A percentile compares a stretch with the other conserved stretches of the same genome.
Conservation (phyloP, 257 asterid species). For the Leonotis leonurus region DNA sequence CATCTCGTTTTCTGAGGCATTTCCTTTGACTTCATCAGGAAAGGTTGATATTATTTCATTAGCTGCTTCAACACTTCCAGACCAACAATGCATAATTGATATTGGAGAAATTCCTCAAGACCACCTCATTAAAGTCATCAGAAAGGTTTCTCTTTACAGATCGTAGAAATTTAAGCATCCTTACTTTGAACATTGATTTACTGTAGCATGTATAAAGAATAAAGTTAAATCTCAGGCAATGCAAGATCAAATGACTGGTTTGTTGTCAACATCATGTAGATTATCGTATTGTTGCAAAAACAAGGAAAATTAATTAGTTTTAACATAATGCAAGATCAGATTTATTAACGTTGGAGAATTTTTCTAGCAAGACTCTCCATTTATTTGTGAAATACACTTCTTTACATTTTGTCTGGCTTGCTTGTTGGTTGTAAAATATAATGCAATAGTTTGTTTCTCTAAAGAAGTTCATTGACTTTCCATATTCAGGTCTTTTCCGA, state of each 20-base stretch:
- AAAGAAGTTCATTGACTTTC: constrained; percentile 14
- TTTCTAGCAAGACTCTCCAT: neutral
- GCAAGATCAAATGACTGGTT: neutral
- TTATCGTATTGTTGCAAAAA: neutral
- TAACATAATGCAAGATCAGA: neutral
- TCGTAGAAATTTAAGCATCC: constrained; percentile 1
- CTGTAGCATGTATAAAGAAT: neutral
- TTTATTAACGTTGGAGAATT: neutral
- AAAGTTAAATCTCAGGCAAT: neutral
- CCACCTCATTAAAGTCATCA: constrained; percentile 50
- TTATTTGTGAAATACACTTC: neutral
- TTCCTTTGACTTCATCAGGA: constrained; percentile 82
- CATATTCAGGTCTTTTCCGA: constrained; percentile 63
- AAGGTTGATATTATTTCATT: constrained; percentile 68
- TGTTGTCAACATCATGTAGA: neutral
- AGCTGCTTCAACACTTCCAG: constrained; percentile 37
- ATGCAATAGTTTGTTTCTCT: constrained; percentile 2
- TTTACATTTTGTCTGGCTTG: constrained; percentile 2
- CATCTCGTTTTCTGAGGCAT: constrained; percentile 42
- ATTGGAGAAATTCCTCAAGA: constrained; percentile 35
- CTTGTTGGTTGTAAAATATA: neutral
- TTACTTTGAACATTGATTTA: neutral
- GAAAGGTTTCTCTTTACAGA: constrained; percentile 42
- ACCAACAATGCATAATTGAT: constrained; percentile 19
- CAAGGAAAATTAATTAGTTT: neutral